phyloP scores from a whole-genome alignment of 169 alveolate species.

The Eimeria mitis region DNA sequence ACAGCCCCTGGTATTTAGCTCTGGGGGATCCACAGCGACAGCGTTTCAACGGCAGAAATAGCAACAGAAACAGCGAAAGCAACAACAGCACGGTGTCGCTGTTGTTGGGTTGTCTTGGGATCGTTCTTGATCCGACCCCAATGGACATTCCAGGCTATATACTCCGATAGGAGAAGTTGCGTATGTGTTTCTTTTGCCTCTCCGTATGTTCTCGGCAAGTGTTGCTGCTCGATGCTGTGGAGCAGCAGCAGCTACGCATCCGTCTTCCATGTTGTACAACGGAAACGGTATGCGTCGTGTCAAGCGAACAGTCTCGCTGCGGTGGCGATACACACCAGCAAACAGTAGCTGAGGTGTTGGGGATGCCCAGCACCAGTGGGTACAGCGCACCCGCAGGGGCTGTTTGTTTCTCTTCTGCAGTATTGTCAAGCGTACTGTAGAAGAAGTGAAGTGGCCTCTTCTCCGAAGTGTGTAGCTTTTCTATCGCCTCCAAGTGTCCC shows the following conservation, averaged over 20 bases:
- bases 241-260: conserved; percentile 6
- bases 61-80: neutral
- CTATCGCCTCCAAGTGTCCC: neutral
- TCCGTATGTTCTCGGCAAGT: conserved; percentile 19
- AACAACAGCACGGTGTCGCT: neutral
- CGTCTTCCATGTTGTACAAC: neutral
- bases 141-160: neutral
- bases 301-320: conserved; percentile 17
- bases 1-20: neutral
- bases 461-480: neutral
- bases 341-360: conserved; percentile 34
- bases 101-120: neutral
- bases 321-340: conserved; percentile 19
- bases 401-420: conserved; percentile 2
- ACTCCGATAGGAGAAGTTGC: neutral
- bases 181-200: conserved; percentile 6
- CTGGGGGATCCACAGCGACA: conserved; percentile 8
- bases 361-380: conserved; percentile 12
- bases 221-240: conserved; percentile 40
- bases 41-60: neutral
- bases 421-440: neutral
- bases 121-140: conserved; percentile 5
- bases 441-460: neutral
- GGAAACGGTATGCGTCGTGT: conserved; percentile 29
- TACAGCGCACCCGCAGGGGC: conserved; percentile 16